Base-by-base conservation (phyloP, 345 rosid species). In the Bruguiera gymnorhiza region DNA sequence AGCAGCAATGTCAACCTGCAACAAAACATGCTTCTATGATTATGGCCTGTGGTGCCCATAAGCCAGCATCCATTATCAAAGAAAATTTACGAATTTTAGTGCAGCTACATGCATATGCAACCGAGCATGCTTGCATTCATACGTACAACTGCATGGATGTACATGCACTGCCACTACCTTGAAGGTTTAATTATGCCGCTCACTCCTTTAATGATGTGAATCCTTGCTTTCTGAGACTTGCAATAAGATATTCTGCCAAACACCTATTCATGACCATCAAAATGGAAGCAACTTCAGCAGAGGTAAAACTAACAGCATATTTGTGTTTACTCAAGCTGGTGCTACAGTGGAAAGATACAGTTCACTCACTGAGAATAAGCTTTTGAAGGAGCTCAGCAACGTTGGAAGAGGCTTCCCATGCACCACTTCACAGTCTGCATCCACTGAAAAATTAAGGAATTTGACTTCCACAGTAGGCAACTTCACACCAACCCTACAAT, bases 131-230 rank as follows among this genome's bases (percentile, higher is more conserved):
- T 11, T 39, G 48, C 15, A 39, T 39, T 4, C 48, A 39, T 39
- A 39, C 48, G 10, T 39, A 39, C 15, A 39, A 39, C 11, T 37
- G 43, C 43, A 37, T 8, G 43, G 48, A 39, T 39, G 48, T 39
- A 39, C 24, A 55, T 23, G 11, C 30, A 23, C 24, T 55, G 6
- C 27, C 59, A 55, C 27, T 23, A 55, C 30, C 59, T 84, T 23
- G 85, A 79, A n/a, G 90, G 88, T 70, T 75, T 80, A 56, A 84
- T 82, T 67, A 82, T 63, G 36, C 88, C 88, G 13, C 80, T 81
- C 15, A 81, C 71, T 63, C 81, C 78, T n/a, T 81, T 76, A 26
- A 86, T 75, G 51, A 86, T 81, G 60, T 26, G 29, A 55, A 55
- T 23, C 27, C 59, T 55, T 55, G 59, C 30, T 55, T 55, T 55